Evolutionary conservation across 2,329 filamentous ascomycete species (phyloP).

Genomic region (Microdochium nivale): DNA sequence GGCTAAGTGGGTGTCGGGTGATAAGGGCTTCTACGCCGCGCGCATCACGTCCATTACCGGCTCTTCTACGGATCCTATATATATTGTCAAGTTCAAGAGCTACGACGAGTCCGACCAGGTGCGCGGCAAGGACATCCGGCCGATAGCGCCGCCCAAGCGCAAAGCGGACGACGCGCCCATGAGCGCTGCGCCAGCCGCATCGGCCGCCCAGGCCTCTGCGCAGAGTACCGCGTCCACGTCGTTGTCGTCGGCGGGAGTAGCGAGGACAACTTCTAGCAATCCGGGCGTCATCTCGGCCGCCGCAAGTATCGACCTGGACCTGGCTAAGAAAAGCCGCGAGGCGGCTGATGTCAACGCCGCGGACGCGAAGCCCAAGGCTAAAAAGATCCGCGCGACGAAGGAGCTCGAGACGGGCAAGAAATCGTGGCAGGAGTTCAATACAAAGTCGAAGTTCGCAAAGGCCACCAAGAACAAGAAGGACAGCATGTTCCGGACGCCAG

Average conservation of each 20-base stretch:
- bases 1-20: constrained; percentile 84
- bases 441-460: constrained; percentile 65
- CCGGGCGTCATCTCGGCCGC: constrained; percentile 46
- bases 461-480: constrained; percentile 63
- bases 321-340: constrained; percentile 41
- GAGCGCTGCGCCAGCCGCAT: constrained; percentile 24
- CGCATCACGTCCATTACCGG: constrained; percentile 91
- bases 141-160: constrained; percentile 69
- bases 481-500: constrained; percentile 93
- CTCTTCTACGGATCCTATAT: constrained; percentile 82
- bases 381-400: constrained; percentile 86
- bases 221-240: constrained; percentile 21
- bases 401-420: constrained; percentile 84
- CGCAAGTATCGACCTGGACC: constrained; percentile 48
- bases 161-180: constrained; percentile 73
- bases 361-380: constrained; percentile 71
- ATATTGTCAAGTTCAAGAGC: constrained; percentile 89
- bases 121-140: constrained; percentile 73
- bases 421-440: constrained; percentile 91
- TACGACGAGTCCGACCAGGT: constrained; percentile 81
- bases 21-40: constrained; percentile 85
- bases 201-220: constrained; percentile 21
- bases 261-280: constrained; percentile 24
- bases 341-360: constrained; percentile 53
- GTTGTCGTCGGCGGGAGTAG: constrained; percentile 19